Base-by-base conservation (phyloP, 768 basidiomycete species). In the Naematelia aurantialba region DNA sequence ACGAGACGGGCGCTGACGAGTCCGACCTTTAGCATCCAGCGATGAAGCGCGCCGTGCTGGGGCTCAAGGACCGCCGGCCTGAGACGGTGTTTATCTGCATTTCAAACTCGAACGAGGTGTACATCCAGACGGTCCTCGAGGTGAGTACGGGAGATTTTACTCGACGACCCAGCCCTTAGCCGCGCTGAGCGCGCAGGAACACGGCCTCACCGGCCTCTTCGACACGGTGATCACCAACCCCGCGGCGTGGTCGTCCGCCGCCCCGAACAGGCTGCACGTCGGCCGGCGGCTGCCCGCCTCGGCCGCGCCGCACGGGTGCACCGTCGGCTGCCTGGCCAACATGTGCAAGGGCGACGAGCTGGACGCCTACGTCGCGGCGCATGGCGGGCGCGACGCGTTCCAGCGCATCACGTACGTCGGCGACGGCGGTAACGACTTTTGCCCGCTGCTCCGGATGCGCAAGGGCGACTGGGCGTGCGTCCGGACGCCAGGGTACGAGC, bases 331-430 rank as follows among this genome's bases (percentile, higher is more conserved):
- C 80, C 86, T 86, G 57, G 84, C 87, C 13, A 98, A 99, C 81
- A 96, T 99, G 93, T 99, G 96, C 82, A 99, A 99, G 81, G 93
- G 94, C n/a, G 87, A 89, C 62, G 96, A 99, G 74, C 82, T 99
- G n/a, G 83, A 86, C 10, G 85, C 85, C 1, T 97, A 88, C 79
- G 81, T 94, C 50, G 78, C 79, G 1, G 79, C 85, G 45, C 80
- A 87, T 59, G 80, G 81, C 10, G 80, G 82, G 14, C 71, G 74
- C 57, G 74, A 75, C 10, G 73, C 79, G 1, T 97, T 82, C 69
- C 88, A 92, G 61, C 84, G 87, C 34, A 81, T 96, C 65, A 81
- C 89, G 45, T 99, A 96, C 75, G 82, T 98, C 60, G 96, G 96
- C 14, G 96, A 99, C 68, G 96, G 96, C 1, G 81, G 82, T 14